Conservation (phyloP, 192 early-diverging fungal species). For the Gonapodya prolifera region DNA sequence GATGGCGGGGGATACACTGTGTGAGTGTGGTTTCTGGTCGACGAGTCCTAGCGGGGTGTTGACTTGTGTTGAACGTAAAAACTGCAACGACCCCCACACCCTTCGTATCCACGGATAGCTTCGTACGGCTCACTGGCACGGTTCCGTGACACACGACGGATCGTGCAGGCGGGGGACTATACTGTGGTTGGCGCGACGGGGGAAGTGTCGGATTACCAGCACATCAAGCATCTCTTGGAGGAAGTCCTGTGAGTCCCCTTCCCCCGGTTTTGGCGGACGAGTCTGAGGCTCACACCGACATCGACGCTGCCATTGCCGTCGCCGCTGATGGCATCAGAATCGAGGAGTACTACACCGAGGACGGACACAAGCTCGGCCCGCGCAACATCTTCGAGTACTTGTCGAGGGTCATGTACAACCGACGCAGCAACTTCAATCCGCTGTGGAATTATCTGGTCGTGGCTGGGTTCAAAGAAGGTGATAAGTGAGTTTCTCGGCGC, state of each 20-base stretch:
- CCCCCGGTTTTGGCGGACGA: not conserved
- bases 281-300: not conserved
- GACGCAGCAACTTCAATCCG: conserved; percentile 79
- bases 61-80: too few relatives aligned
- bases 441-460: conserved; percentile 93
- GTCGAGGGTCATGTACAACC: conserved; percentile 78
- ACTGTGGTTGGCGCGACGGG: conserved; percentile 84
- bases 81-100: too few relatives aligned
- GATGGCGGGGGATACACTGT: conserved; percentile 87
- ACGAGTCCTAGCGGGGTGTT: not conserved
- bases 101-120: conserved; percentile 24
- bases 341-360: conserved; percentile 76
- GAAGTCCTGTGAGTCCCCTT: conserved; percentile 41
- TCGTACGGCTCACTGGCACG: conserved; percentile 89
- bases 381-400: conserved; percentile 84
- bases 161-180: conserved; percentile 62
- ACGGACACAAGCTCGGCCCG: conserved; percentile 75
- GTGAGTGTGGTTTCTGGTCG: conserved; percentile 24
- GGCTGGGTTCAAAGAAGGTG: conserved; percentile 66
- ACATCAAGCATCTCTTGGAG: conserved; percentile 73
- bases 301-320: too few relatives aligned
- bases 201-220: conserved; percentile 90
- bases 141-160: conserved; percentile 78
- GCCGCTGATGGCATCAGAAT: conserved; percentile 31
- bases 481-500: conserved; percentile 31